Evolutionary conservation across 2,329 filamentous ascomycete species (phyloP).

Genomic region (Diaporthe australafricana): DNA sequence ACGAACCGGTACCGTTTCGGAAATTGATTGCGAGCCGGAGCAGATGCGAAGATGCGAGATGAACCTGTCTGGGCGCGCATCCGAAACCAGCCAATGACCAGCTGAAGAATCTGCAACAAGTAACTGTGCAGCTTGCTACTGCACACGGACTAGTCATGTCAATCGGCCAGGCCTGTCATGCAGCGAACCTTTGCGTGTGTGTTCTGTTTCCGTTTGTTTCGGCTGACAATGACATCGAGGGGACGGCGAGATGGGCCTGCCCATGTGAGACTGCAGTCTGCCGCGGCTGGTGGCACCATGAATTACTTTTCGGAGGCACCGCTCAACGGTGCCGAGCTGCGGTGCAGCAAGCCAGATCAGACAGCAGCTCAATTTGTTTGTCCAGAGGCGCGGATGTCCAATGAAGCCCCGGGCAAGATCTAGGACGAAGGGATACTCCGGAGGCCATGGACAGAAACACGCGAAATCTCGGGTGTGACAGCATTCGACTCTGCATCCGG

Average conservation of each 20-base stretch:
- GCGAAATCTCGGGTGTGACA: conserved; percentile 43
- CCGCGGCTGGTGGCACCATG: conserved; percentile 28
- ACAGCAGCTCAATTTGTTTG: conserved; percentile 35
- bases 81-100: conserved; percentile 16
- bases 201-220: conserved; percentile 32
- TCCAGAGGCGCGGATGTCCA: conserved; percentile 8
- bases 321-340: conserved; percentile 18
- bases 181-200: conserved; percentile 29
- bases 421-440: conserved; percentile 21
- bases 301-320: conserved; percentile 21
- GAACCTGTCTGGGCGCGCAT: conserved; percentile 29
- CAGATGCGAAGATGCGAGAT: conserved; percentile 30
- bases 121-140: conserved; percentile 23
- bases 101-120: conserved; percentile 25
- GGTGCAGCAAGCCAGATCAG: conserved; percentile 27
- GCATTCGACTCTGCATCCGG: conserved; percentile 40
- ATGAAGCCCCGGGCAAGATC: background rate
- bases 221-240: conserved; percentile 25
- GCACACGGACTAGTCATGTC: conserved; percentile 27
- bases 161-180: conserved; percentile 30
- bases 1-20: conserved; percentile 15
- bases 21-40: conserved; percentile 29
- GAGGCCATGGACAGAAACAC: conserved; percentile 36
- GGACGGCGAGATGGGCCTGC: conserved; percentile 25
- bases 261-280: conserved; percentile 35